These are phyloP conservation scores for Haplographium delicatum DNA, from an alignment of 495 filamentous ascomycete genomes.

Conservation along the genomic window DNA sequence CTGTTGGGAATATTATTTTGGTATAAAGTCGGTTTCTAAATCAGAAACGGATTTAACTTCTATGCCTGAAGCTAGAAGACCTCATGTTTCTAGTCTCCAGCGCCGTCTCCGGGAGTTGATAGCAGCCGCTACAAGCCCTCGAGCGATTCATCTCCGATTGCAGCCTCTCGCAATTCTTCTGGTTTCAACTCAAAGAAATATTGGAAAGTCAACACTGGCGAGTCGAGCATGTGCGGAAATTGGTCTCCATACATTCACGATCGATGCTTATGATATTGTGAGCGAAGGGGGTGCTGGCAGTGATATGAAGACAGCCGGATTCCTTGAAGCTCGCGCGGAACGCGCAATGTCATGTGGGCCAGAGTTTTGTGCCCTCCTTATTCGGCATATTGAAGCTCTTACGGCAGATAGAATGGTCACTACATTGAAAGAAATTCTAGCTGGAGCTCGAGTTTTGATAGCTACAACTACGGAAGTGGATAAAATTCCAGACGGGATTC, in stretches of 20 bases:
- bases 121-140: constrained; percentile 79
- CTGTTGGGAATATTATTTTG: constrained; percentile 83
- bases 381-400: constrained; percentile 84
- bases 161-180: constrained; percentile 84
- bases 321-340: constrained; percentile 80
- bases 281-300: constrained; percentile 81
- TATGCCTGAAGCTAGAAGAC: constrained; percentile 22
- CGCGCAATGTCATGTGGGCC: constrained; percentile 83
- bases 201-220: constrained; percentile 79
- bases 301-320: constrained; percentile 89
- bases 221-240: constrained; percentile 77
- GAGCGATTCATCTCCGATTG: constrained; percentile 79
- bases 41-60: constrained; percentile 16
- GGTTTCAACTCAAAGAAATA: constrained; percentile 82
- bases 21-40: constrained; percentile 51
- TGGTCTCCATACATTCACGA: constrained; percentile 80
- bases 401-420: constrained; percentile 84
- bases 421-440: constrained; percentile 72
- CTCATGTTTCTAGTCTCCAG: constrained; percentile 50
- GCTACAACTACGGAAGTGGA: constrained; percentile 94
- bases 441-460: constrained; percentile 70
- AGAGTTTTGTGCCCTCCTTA: constrained; percentile 73
- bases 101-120: constrained; percentile 79
- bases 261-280: constrained; percentile 90
- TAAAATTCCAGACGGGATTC: constrained; percentile 82